Evolutionary conservation across 352 stramenopile species (phyloP).

Genomic region (Phytophthora kernoviae): DNA sequence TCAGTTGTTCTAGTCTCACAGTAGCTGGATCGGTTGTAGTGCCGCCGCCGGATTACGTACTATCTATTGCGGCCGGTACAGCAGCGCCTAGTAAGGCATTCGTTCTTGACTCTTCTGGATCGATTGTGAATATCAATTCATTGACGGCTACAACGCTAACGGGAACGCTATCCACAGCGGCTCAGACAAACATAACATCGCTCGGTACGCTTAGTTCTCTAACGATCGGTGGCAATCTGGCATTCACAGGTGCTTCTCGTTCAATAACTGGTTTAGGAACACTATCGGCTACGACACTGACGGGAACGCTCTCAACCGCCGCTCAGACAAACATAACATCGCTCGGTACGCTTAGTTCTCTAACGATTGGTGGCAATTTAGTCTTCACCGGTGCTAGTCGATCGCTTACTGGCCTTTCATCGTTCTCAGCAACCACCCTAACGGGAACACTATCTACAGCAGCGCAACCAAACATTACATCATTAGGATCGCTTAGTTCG

Average conservation of each 20-base stretch:
- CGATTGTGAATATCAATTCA: neutral
- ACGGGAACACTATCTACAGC: no score
- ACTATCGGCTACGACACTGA: no score
- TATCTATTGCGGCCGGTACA: neutral
- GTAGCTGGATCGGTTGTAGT: neutral
- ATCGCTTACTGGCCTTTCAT: no score
- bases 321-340: no score
- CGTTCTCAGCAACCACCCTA: no score
- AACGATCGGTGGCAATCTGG: constrained; percentile 1
- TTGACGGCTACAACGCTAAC: neutral
- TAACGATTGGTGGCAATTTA: no score
- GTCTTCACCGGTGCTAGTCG: no score
- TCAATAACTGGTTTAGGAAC: constrained; percentile 1
- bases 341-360: no score
- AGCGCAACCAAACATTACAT: no score
- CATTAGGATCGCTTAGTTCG: neutral
- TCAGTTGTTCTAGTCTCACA: neutral
- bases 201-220: constrained; percentile 4
- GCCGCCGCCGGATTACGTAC: neutral
- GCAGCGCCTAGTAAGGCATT: neutral
- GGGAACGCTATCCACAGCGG: neutral
- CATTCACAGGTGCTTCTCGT: neutral
- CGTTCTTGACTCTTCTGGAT: neutral
- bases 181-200: constrained; percentile 2
- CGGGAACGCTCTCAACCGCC: no score